A percentile compares a stretch with the other conserved stretches of the same genome.
These are phyloP conservation scores for Sclerotinia subarctica DNA, from an alignment of 2,329 filamentous ascomycete species.

Conservation along the genomic window DNA sequence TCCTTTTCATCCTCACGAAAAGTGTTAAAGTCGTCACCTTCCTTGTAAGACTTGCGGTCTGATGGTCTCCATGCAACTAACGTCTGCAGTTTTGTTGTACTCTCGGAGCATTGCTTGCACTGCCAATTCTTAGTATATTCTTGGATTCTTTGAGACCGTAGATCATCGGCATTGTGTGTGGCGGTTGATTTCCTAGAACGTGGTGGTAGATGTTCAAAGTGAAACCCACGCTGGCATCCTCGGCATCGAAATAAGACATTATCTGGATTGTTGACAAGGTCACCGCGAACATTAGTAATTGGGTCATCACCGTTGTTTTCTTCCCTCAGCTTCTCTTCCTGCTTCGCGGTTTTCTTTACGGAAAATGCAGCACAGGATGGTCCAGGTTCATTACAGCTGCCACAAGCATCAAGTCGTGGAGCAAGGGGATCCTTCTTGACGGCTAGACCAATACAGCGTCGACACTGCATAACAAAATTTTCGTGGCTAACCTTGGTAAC, in stretches of 20 bases:
- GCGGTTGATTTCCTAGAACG: conserved; percentile 39
- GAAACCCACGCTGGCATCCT: conserved; percentile 73
- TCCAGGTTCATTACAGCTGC: conserved; percentile 64
- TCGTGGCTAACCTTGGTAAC: conserved; percentile 79
- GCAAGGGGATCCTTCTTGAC: conserved; percentile 65
- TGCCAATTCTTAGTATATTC: conserved; percentile 75
- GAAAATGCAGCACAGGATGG: conserved; percentile 73
- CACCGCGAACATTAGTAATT: conserved; percentile 57
- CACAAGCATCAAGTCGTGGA: conserved; percentile 70
- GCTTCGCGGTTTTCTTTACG: conserved; percentile 64
- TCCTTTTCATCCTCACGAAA: conserved; percentile 78
- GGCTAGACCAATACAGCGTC: conserved; percentile 70
- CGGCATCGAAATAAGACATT: conserved; percentile 82
- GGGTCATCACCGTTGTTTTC: conserved; percentile 80
- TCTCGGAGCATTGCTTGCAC: conserved; percentile 72
- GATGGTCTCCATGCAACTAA: conserved; percentile 85
- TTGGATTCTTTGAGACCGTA: conserved; percentile 60
- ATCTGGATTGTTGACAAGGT: conserved; percentile 69
- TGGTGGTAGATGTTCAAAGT: conserved; percentile 74
- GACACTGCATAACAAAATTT: conserved; percentile 85
- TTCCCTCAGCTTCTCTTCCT: conserved; percentile 79
- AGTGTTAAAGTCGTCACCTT: conserved; percentile 51
- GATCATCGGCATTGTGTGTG: conserved; percentile 44
- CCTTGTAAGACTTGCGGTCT: conserved; percentile 53
- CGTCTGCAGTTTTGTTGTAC: conserved; percentile 65